A percentile compares a stretch with the other conserved stretches of the same genome.
Conservation (phyloP, 2,329 filamentous ascomycete genomes). For the Alternaria sp. region DNA sequence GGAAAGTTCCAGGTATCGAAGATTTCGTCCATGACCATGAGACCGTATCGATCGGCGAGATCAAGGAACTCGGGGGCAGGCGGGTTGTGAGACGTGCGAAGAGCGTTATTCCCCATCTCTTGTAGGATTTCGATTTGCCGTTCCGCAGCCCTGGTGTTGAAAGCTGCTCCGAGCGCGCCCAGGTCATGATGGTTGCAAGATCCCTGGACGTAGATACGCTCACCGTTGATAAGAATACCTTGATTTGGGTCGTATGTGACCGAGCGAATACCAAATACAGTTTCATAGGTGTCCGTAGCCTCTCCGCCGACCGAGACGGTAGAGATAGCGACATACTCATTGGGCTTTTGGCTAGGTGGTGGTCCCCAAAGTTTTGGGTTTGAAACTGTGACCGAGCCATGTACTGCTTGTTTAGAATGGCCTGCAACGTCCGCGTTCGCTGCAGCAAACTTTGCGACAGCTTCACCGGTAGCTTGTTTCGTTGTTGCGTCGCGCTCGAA, state of each 20-base stretch:
- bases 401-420: conserved; percentile 43
- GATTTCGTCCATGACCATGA: conserved; percentile 62
- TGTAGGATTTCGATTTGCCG: conserved; percentile 58
- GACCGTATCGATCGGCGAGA: conserved; percentile 58
- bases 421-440: conserved; percentile 38
- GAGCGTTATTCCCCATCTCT: conserved; percentile 60
- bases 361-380: conserved; percentile 60
- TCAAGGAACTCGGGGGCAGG: conserved; percentile 60
- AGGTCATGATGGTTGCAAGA: conserved; percentile 60
- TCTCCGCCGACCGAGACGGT: conserved; percentile 34
- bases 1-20: conserved; percentile 60
- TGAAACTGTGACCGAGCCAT: conserved; percentile 42
- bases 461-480: conserved; percentile 22
- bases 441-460: conserved; percentile 47
- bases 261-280: conserved; percentile 59
- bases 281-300: conserved; percentile 56
- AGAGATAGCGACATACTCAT: conserved; percentile 59
- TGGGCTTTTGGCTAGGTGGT: conserved; percentile 53
- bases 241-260: conserved; percentile 51
- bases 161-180: conserved; percentile 59
- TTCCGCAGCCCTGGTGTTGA: conserved; percentile 57
- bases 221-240: conserved; percentile 58
- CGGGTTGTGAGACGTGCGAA: conserved; percentile 63
- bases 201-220: conserved; percentile 55
- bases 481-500: conserved; percentile 47